A percentile compares a stretch with the other conserved stretches of the same genome.
Evolutionary conservation across 2,329 filamentous ascomycete species (phyloP).

Genomic region (Immersiporthe knoxdaviesiana): DNA sequence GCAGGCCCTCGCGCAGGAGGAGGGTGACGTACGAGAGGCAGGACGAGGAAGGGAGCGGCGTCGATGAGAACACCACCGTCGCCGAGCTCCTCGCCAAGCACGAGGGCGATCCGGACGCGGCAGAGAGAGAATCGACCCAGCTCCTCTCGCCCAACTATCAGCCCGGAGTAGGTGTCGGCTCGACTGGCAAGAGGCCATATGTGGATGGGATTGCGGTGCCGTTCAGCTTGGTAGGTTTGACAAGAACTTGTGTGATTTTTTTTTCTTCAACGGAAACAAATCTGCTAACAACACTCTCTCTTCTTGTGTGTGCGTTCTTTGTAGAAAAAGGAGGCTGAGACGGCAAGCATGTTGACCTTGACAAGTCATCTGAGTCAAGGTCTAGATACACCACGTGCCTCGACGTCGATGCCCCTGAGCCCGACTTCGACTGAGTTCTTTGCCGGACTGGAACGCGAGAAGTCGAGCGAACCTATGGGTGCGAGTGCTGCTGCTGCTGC

Average conservation of each 20-base stretch:
- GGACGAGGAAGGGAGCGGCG: slow-evolving; percentile 31
- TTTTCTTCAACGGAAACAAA: too few relatives aligned
- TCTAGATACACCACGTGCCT: slow-evolving; percentile 28
- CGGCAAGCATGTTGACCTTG: slow-evolving; percentile 72
- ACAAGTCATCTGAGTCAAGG: slow-evolving; percentile 46
- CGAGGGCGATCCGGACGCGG: slow-evolving; percentile 40
- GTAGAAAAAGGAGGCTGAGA: slow-evolving; percentile 60
- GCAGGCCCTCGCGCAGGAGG: slow-evolving; percentile 48
- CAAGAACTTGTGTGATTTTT: too few relatives aligned
- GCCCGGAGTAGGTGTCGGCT: slow-evolving; percentile 50
- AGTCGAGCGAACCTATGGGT: neutral
- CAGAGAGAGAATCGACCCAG: slow-evolving; percentile 33
- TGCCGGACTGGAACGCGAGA: slow-evolving; percentile 11
- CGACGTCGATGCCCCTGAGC: slow-evolving; percentile 41
- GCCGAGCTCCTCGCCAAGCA: slow-evolving; percentile 48
- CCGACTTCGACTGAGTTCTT: slow-evolving; percentile 27
- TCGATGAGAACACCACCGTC: slow-evolving; percentile 45
- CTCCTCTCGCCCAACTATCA: slow-evolving; percentile 47
- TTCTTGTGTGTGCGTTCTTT: neutral
- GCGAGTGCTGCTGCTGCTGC: neutral
- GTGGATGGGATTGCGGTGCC: slow-evolving; percentile 73
- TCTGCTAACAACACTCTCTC: neutral
- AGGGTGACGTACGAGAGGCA: slow-evolving; percentile 58
- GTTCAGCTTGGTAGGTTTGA: slow-evolving; percentile 59
- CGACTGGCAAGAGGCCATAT: slow-evolving; percentile 64